Conservation (phyloP, 345 rosid species). For the Angophora floribunda region DNA sequence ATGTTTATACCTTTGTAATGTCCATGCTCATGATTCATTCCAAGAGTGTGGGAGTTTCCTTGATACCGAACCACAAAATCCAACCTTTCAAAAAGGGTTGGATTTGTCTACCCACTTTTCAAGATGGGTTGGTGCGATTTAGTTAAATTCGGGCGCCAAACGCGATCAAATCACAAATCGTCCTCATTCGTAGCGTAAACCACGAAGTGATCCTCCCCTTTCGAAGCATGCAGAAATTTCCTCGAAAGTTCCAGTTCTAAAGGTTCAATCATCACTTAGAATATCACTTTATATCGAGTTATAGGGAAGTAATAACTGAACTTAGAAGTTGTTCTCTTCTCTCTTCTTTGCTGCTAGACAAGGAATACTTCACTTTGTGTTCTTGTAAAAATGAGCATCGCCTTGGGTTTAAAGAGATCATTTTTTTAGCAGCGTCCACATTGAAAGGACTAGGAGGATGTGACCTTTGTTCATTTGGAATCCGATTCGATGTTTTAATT, state of each 20-base stretch:
- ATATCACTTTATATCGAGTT: not conserved
- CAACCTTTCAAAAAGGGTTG: not conserved
- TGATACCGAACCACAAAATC: not conserved
- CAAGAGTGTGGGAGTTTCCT: not conserved
- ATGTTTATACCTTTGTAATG: not conserved
- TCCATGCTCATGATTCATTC: not conserved
- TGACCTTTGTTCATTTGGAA: not conserved
- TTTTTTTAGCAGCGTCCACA: not conserved
- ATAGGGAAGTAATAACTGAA: not conserved
- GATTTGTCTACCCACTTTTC: not conserved
- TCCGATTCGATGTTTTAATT: not conserved
- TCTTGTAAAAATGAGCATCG: not conserved
- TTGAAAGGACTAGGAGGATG: not conserved
- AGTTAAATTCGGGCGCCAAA: not conserved
- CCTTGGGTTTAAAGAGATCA: not conserved
- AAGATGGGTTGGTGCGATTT: not conserved
- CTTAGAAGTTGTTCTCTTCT: not conserved
- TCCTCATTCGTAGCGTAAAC: not conserved
- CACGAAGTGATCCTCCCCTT: not conserved
- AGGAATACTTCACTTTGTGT: not conserved
- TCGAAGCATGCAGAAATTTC: not conserved
- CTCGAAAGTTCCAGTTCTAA: not conserved
- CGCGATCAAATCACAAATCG: not conserved
- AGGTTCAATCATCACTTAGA: not conserved
- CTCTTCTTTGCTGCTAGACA: not conserved